Evolutionary conservation across 2,329 filamentous ascomycete species (phyloP).

Genomic region (Apiospora marii): DNA sequence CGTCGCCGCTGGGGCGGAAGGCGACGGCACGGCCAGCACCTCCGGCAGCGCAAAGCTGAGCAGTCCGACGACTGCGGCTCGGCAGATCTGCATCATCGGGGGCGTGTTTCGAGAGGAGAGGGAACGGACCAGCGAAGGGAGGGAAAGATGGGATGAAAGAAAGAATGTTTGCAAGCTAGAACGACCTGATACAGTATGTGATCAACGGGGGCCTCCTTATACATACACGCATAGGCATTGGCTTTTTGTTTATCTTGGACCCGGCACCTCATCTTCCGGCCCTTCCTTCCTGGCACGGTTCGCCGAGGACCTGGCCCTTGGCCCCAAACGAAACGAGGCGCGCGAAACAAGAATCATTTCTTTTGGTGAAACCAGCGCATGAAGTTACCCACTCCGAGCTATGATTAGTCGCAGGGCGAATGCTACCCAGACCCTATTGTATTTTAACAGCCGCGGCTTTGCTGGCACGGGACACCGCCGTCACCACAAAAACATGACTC

Average conservation of each 20-base stretch:
- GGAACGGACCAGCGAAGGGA: background rate
- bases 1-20: background rate
- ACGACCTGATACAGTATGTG: background rate
- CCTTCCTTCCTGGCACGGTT: background rate
- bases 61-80: conserved; percentile 23
- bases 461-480: background rate
- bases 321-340: background rate
- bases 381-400: background rate
- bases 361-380: conserved; percentile 1
- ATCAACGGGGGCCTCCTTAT: background rate
- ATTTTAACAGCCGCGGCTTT: no score
- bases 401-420: background rate
- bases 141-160: conserved; percentile 8
- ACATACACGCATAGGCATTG: background rate
- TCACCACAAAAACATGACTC: conserved; percentile 3
- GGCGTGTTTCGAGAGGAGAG: background rate
- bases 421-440: background rate
- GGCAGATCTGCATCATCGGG: conserved; percentile 25
- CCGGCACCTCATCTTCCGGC: background rate
- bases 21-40: conserved; percentile 8
- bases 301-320: background rate
- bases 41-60: conserved; percentile 12
- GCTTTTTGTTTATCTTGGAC: background rate
- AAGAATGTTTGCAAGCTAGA: background rate
- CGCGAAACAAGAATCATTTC: background rate